Base-by-base conservation (phyloP, 2,329 filamentous ascomycete species). In the Thelonectria rubi region DNA sequence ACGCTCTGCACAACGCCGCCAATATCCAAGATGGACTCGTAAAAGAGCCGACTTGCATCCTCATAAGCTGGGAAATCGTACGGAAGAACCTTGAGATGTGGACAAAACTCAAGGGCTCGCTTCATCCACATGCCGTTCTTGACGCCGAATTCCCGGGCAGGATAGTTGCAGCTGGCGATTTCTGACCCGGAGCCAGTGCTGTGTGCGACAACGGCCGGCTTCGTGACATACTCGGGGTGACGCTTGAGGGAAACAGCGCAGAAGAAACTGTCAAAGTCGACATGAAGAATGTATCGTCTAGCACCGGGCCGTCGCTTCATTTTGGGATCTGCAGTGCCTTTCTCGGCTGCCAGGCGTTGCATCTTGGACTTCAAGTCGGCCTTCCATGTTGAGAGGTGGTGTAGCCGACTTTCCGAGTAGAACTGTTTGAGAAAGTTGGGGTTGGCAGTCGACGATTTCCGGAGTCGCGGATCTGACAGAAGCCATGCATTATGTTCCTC, bases 101-200 rank as follows among this genome's bases (percentile, higher is more conserved):
- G 90, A 72, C 93, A 99, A 17, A 95, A 76, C 67, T 95, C 90
- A 61, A 90, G 82, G 0, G 95, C 95, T 34, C 86, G 84, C 74
- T 94, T 96, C 94, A 99, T 98, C 95, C 96, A 99, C 95, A 98
- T 99, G 39, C 96, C 96, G 69, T 99, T 99, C 74, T 94, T 97
- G 56, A 99, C 84, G 1, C 94, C 94, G 69, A 89, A 95, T 32
- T 86, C 84, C 39, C 95, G 88, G 7, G 96, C 95, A 18, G 91
- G 88, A 74, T 99, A 99, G 72, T 99, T 99, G 78, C 95, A 99
- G 66, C 94, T 97, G 20, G 95, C 95, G 71, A 99, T 98, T 74
- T 99, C 95, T 0, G 94, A 97, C 0, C 92, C 93, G 21, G 86
- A 87, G 0, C 94, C 94, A 46, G 85, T 86, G 5, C 94, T 91